Evolutionary conservation across 805 yeast genomes (phyloP), one percentile per base, ranked within the genome.

Genomic region (Millerozyma acaciae): DNA sequence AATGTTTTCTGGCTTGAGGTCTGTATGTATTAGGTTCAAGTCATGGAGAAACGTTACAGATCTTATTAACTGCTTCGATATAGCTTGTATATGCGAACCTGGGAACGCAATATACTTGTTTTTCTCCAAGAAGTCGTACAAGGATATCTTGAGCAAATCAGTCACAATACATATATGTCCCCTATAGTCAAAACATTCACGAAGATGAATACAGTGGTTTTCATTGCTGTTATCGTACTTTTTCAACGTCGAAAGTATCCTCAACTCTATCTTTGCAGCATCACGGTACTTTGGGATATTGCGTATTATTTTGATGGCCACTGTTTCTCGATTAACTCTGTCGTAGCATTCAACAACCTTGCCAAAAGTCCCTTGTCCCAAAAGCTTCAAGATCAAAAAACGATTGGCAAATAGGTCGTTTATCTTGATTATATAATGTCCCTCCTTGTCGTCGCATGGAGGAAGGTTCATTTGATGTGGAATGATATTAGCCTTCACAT

Each of bases 121-220:
- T 29, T 75, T 70, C 44, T 88, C 89, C 74, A 88, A 68, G 46
- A 90, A 93, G 59, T 93, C 98, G 58, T 83, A 93, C 4, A 93
- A 73, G 4, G 95, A 83, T 33, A 82, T 81, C 44, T 88, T 88
- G 40, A 86, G 68, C 30, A 90, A 65, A 48, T 89, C 95, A 1
- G 97, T 89, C 2, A 93, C 94, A 35, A 93, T 78, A 64, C 97
- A 89, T 27, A 93, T 87, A 60, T 93, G 99, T 52, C 89, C 87
- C 43, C 93, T 73, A 59, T 74, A 93, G 60, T 93, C 98, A 56
- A 90, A 84, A 52, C 93, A 88, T 48, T 89, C 97, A 18, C 84
- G 70, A 38, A 90, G 60, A 48, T 88, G 90, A 39, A 90, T 81
- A 55, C 97, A 93, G 56, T 77, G 83, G 59, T 76, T 84, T 48